Base-by-base conservation (phyloP, 495 filamentous ascomycete species). In the Tuber magnatum region DNA sequence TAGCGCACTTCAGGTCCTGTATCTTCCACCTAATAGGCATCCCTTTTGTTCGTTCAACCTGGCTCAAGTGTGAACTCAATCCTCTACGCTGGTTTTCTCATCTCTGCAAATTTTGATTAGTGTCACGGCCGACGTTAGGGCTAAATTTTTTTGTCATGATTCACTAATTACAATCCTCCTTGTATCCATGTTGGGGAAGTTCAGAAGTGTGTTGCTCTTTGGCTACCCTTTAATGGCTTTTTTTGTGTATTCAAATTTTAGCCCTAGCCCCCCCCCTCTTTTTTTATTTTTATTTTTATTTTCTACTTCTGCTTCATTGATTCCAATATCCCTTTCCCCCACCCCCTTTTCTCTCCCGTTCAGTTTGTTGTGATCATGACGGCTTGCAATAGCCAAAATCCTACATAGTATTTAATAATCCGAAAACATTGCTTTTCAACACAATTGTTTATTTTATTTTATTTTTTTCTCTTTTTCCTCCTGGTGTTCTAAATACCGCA, bases 321-420 rank as follows among this genome's bases (percentile, higher is more conserved):
- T 35, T 56, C 38, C 73, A 46, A 73, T 80, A 40, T 32, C 12
- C n/a, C 70, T 41, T 69, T 41, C 32, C 14, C 18, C 7, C 7
- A 40, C 7, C 7, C 7, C 7, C 7, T 40, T 40, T 7, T 40
- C 39, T 40, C 39, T 40, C 7, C 73, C 72, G 1, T 73, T 73
- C 48, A 32, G 22, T 71, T 43, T 70, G 38, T 70, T 71, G 35
- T 20, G 16, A 65, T 68, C 69, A 71, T 69, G 72, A 42, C 16
- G 56, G 56, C 56, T 35, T 65, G 12, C 56, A 65, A 28, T 35
- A 14, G 46, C 69, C 71, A 65, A 70, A 73, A 41, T 71, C 73
- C 41, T 80, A 79, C 9, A 65, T 80, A 76, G 78, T 76, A 80
- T 71, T 77, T 80, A 80, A 80, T 80, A 80, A 79, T 76, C 69